Evolutionary conservation across 1,139 yeast genomes (phyloP).

Genomic region (Hansenula anomala): DNA sequence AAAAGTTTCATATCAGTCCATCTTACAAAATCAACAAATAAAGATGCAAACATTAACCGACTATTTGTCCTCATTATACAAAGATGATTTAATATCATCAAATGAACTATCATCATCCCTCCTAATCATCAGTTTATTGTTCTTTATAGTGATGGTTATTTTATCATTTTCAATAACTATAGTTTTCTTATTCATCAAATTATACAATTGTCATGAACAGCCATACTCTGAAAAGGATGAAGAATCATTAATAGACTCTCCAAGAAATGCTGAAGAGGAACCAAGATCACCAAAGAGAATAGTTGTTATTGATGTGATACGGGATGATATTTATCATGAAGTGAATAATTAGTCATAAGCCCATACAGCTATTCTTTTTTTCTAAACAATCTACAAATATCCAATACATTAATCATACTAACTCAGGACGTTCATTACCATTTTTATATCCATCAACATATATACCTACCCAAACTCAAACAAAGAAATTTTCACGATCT

Average conservation of each 20-base stretch:
- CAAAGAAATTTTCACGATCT: too few species aligned
- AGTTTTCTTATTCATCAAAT: constrained; percentile 11
- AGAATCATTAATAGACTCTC: neutral
- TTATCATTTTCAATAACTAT: constrained; percentile 11
- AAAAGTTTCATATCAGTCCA: too few species aligned
- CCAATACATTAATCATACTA: too few species aligned
- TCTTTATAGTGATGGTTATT: constrained; percentile 12
- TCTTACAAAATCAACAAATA: too few species aligned
- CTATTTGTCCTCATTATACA: too few species aligned
- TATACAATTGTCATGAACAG: constrained; percentile 12
- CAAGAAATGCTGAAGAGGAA: neutral
- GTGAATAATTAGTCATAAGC: neutral
- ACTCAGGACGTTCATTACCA: too few species aligned
- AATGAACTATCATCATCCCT: constrained; percentile 12
- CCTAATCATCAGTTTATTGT: constrained; percentile 9
- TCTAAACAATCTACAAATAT: too few species aligned
- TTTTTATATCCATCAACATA: too few species aligned
- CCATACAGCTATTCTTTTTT: neutral
- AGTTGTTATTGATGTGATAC: constrained; percentile 1
- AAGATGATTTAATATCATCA: constrained; percentile 8
- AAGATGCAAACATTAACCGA: too few species aligned
- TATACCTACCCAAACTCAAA: too few species aligned
- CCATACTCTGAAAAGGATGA: constrained; percentile 4
- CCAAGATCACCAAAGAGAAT: too few species aligned
- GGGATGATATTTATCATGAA: constrained; percentile 2